Percentiles rank a stretch among this genome's conserved stretches.
These are phyloP conservation scores for Tolypocladium cylindrosporum DNA, from an alignment of 2,329 filamentous ascomycete genomes.

Conservation along the genomic window DNA sequence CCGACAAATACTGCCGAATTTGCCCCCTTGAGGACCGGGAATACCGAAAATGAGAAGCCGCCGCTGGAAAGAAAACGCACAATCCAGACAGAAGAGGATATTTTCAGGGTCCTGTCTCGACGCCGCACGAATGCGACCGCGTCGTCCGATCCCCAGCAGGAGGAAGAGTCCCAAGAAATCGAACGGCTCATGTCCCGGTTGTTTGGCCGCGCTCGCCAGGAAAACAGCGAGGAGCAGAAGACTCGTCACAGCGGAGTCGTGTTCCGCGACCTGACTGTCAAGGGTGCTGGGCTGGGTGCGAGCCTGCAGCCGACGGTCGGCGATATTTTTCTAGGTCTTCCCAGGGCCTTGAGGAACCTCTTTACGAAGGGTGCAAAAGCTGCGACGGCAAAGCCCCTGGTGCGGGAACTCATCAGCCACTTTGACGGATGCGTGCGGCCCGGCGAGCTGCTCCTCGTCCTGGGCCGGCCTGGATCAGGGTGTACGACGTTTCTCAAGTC, in stretches of 20 bases:
- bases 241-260: constrained; percentile 60
- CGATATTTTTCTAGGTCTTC: constrained; percentile 50
- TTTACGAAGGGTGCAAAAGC: constrained; percentile 43
- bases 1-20: neutral
- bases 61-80: constrained; percentile 14
- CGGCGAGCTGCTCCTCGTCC: constrained; percentile 58
- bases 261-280: constrained; percentile 61
- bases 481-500: constrained; percentile 64
- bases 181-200: constrained; percentile 57
- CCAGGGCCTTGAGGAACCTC: constrained; percentile 30
- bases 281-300: constrained; percentile 58
- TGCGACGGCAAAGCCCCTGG: constrained; percentile 41
- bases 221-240: constrained; percentile 59
- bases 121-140: constrained; percentile 30
- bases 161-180: constrained; percentile 39
- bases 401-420: constrained; percentile 55
- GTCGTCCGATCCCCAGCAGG: constrained; percentile 22
- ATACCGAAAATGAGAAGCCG: neutral
- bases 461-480: constrained; percentile 57
- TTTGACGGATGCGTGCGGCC: constrained; percentile 60
- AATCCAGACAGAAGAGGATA: constrained; percentile 35
- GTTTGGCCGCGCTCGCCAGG: constrained; percentile 56
- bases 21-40: neutral
- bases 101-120: constrained; percentile 38
- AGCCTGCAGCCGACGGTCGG: constrained; percentile 44